Conservation (phyloP, 768 basidiomycete genomes). For the Macrolepiota fuliginosa region DNA sequence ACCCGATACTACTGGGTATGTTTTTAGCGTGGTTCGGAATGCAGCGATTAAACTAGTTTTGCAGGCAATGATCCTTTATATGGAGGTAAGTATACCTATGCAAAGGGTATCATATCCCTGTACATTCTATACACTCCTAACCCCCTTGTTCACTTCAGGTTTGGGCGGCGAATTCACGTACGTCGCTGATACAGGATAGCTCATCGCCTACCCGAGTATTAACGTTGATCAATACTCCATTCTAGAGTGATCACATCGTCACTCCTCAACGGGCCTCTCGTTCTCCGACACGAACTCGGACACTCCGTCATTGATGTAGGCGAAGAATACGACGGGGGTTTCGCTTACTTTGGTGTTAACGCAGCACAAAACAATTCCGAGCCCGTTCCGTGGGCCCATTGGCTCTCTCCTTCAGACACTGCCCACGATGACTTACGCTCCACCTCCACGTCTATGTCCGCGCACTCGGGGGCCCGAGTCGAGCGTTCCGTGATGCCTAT, state of each 20-base stretch:
- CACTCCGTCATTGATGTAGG: conserved; percentile 79
- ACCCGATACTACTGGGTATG: conserved; percentile 71
- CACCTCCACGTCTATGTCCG: background rate
- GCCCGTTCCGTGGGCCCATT: conserved; percentile 66
- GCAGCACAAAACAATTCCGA: conserved; percentile 42
- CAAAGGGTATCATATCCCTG: background rate
- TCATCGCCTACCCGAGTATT: background rate
- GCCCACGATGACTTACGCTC: background rate
- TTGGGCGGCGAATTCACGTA: conserved; percentile 79
- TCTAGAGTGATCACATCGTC: conserved; percentile 74
- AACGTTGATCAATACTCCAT: background rate
- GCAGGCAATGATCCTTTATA: conserved; percentile 77
- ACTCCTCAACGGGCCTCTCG: conserved; percentile 66
- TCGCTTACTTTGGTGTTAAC: conserved; percentile 70
- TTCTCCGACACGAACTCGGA: conserved; percentile 77
- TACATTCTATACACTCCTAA: background rate
- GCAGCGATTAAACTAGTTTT: background rate
- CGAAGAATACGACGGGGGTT: conserved; percentile 83
- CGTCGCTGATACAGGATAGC: conserved; percentile 20
- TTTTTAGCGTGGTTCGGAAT: background rate
- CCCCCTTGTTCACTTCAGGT: conserved; percentile 35
- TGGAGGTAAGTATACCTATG: conserved; percentile 50
- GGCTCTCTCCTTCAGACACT: conserved; percentile 46
- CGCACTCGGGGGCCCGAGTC: conserved; percentile 31
- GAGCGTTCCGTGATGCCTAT: conserved; percentile 75